Evolutionary conservation across 192 early-diverging fungal genomes (phyloP), one percentile per base, ranked within the genome.

Genomic region (Gorgonomyces haynaldii): DNA sequence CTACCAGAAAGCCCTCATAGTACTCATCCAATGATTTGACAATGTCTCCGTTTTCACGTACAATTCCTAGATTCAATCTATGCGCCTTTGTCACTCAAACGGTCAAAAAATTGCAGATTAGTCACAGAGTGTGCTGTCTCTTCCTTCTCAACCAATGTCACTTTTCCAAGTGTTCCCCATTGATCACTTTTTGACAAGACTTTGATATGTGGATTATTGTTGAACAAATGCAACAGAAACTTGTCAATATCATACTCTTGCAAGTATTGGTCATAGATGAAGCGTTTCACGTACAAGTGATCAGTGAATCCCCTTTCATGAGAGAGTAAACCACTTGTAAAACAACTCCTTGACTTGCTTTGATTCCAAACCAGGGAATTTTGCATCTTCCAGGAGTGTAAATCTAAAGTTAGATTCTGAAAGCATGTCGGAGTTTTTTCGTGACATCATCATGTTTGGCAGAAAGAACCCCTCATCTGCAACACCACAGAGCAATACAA

Each of bases 21-120:
- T 67, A 70, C 32, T 59, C 62, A 52, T 74, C 71, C 27, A 78
- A 46, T 37, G 62, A 70, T 41, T 78, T 78, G 19, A 32, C 41
- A 50, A 75, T 75, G 21, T 56, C 44, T 24, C 65, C 72, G 24
- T 60, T 52, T 8, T 9, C 30, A 19, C 71, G 61, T 15, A 72
- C 31, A 13, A 67, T 36, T 27, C 37, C 65, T 66, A 31, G 17
- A 57, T 20, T 51, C 5, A 55, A 6, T 30, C 7, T 27, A 10
- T 20, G 8, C 16, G 17, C 16, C 23, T 50, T 15, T 13, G 12
- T 55, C 52, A 21, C 39, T 34, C 8, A 73, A 52, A 6, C 58
- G 32, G 35, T 73, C 70, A 42, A 73, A 73, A 45, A 73, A 73
- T 12, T 32, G 27, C 22, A 73, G 52, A 6, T 44, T 54, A 5